Conservation (phyloP, 768 basidiomycete genomes). For the Naganishia antarctica region DNA sequence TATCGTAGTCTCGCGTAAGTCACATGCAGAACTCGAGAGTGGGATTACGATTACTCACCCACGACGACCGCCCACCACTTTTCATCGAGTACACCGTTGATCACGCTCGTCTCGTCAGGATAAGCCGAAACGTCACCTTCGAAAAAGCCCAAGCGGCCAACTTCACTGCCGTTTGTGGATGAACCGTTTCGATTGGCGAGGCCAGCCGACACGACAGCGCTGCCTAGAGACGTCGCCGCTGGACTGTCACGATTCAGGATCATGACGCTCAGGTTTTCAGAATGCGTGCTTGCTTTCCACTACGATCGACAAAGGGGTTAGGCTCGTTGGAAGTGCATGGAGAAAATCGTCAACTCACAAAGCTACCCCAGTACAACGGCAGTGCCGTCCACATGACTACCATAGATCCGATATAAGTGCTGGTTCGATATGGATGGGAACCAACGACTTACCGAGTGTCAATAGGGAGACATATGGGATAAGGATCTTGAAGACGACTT, state of each 20-base stretch:
- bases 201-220: not conserved
- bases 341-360: slow-evolving; percentile 36
- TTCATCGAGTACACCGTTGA: slow-evolving; percentile 49
- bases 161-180: slow-evolving; percentile 26
- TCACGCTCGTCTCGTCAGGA: slow-evolving; percentile 45
- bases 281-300: slow-evolving; percentile 43
- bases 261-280: slow-evolving; percentile 51
- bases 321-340: too few species aligned
- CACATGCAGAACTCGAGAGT: not conserved
- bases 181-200: slow-evolving; percentile 18
- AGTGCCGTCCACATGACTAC: slow-evolving; percentile 52
- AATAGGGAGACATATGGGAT: slow-evolving; percentile 41
- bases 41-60: slow-evolving; percentile 35
- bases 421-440: not conserved
- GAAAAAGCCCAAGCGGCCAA: slow-evolving; percentile 41
- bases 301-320: slow-evolving; percentile 27
- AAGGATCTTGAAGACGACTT: slow-evolving; percentile 42
- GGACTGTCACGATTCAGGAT: slow-evolving; percentile 51
- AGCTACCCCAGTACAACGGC: slow-evolving; percentile 50
- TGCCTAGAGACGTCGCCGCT: slow-evolving; percentile 8
- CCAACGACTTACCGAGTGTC: not conserved
- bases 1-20: not conserved
- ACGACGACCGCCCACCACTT: slow-evolving; percentile 53
- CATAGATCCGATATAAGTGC: slow-evolving; percentile 31
- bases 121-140: slow-evolving; percentile 34